Base-by-base conservation (phyloP, 2,329 filamentous ascomycete species). In the Colletotrichum shisoi region DNA sequence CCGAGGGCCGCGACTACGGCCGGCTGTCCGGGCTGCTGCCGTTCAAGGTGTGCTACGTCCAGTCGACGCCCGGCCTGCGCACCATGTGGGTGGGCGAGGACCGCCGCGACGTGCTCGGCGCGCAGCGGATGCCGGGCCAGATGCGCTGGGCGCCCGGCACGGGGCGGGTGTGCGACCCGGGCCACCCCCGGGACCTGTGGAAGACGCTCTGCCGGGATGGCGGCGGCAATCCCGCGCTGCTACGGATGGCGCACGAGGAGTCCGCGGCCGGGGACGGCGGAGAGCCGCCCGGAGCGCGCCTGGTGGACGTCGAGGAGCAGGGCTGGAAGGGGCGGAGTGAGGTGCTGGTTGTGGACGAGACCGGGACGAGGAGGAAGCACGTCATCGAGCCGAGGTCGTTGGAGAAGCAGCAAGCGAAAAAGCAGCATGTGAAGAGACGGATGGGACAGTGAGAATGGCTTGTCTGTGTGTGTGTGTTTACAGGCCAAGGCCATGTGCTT, bases 1-100 rank as follows among this genome's bases (percentile, higher is more conserved):
- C 68, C 42, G 68, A 69, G 49, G 68, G 68, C 17, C 51, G 57
- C 24, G 68, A 61, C 45, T 59, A 68, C 2, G 69, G 75, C 17
- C 77, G 81, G 0, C 74, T 83, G 4, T 79, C 77, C 34, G 80
- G 81, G 6, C 71, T 82, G 54, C 45, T 83, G 27, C 80, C 81
- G 11, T 81, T 82, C 68, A 74, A 79, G 21, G 74, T 74, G 6
- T 79, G 76, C 69, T 83, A 83, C 69, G 59, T 79, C 21, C 76
- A 78, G 21, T 75, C 74, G n/a, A 78, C 78, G 7, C 81, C 82
- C 0, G 76, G 74, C 1, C 73, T 71, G 49, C 71, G 70, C 44
- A 68, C 71, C 19, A 44, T 83, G 11, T 81, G 78, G 75, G 58
- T 83, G 44, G 81, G 81, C 17, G 78, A 80, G 63, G 76, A 80